Evolutionary conservation across 192 early-diverging fungal species (phyloP).

Genomic region (Phlyctochytrium bullatum): DNA sequence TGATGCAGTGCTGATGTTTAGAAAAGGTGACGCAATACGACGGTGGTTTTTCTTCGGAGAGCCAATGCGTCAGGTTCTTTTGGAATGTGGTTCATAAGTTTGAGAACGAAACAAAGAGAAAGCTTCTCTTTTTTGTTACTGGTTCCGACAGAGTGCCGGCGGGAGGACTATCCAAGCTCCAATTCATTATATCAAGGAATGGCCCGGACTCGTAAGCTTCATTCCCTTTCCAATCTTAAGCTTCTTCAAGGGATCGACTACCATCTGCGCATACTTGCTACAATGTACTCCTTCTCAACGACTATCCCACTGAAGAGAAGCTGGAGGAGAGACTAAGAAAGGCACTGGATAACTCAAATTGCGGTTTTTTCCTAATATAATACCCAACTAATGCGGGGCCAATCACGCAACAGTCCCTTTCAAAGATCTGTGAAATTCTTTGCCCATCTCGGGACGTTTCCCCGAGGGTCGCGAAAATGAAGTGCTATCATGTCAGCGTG

Average conservation of each 20-base stretch:
- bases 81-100: conserved; percentile 87
- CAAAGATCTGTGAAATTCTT: too few species aligned
- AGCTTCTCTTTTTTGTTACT: conserved; percentile 86
- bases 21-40: conserved; percentile 82
- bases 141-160: conserved; percentile 87
- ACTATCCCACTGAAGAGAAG: conserved; percentile 77
- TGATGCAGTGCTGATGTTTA: too few species aligned
- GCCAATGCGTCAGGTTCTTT: conserved; percentile 53
- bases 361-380: conserved; percentile 46
- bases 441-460: too few species aligned
- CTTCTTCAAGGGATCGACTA: conserved; percentile 52
- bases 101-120: conserved; percentile 77
- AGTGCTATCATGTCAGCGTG: too few species aligned
- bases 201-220: conserved; percentile 64
- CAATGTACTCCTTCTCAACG: conserved; percentile 82
- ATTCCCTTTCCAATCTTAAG: background rate
- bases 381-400: background rate
- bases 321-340: conserved; percentile 72
- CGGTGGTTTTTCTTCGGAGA: conserved; percentile 68
- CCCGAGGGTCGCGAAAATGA: too few species aligned
- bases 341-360: conserved; percentile 69
- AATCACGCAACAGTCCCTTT: too few species aligned
- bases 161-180: conserved; percentile 78
- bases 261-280: conserved; percentile 94
- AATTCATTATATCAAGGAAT: conserved; percentile 84